Conservation (phyloP, 1,139 yeast genomes). For the Maudiozyma humilis region DNA sequence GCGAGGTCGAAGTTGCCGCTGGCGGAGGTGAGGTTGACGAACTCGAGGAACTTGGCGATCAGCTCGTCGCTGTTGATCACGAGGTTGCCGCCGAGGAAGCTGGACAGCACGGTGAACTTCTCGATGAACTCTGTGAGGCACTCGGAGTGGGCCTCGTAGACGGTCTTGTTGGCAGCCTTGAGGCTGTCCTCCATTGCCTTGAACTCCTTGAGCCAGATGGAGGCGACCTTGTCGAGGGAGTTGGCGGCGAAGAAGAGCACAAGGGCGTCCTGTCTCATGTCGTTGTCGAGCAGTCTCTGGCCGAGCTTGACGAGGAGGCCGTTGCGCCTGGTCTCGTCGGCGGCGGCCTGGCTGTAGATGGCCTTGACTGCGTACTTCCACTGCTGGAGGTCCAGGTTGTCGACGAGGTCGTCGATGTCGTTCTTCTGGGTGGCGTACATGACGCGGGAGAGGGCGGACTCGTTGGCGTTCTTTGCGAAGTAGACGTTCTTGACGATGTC, state of each 20-base stretch:
- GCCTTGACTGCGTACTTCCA: constrained; percentile 82
- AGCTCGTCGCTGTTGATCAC: constrained; percentile 32
- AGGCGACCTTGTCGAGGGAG: constrained; percentile 68
- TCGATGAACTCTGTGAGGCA: constrained; percentile 77
- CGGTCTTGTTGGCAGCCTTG: constrained; percentile 36
- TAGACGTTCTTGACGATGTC: constrained; percentile 64
- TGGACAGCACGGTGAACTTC: constrained; percentile 69
- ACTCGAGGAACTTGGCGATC: constrained; percentile 45
- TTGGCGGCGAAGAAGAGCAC: constrained; percentile 75
- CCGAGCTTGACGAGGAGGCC: constrained; percentile 61
- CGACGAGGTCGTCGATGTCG: constrained; percentile 64
- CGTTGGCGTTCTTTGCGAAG: constrained; percentile 48
- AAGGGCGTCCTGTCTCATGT: constrained; percentile 64
- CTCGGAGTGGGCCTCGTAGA: constrained; percentile 75
- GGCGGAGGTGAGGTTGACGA: constrained; percentile 70
- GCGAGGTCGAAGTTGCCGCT: constrained; percentile 84
- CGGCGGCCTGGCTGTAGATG: constrained; percentile 49
- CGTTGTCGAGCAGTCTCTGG: constrained; percentile 49
- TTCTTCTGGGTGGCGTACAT: constrained; percentile 56
- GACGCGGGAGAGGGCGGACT: constrained; percentile 58
- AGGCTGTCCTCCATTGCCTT: constrained; percentile 48
- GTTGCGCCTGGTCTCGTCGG: constrained; percentile 39
- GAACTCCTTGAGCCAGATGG: constrained; percentile 78
- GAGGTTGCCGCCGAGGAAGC: constrained; percentile 41
- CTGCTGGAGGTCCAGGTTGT: constrained; percentile 63